Base-by-base conservation (phyloP, 768 basidiomycete genomes). In the Russula dissimulans region DNA sequence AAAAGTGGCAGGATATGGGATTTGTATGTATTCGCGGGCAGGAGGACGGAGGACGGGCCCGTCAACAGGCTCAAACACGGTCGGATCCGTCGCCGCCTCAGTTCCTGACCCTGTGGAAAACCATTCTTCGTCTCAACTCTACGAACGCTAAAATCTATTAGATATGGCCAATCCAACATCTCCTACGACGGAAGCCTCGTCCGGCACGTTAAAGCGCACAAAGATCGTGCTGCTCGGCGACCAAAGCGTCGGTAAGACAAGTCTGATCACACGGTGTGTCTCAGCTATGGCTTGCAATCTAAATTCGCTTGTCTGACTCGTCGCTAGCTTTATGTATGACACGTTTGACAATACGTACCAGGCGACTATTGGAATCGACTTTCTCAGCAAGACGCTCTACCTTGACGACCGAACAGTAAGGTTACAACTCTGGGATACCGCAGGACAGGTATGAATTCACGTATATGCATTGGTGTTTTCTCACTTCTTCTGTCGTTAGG, bases 281-380 rank as follows among this genome's bases (percentile, higher is more conserved):
- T 41, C 63, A 57, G 34, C 44, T 42, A 2, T 15, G 41, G 61
- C 47, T 46, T 34, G 41, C 61, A 52, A 60, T 48, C 34, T 31
- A 26, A 26, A 26, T 2, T 17, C 34, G 48, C 29, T 54, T 50
- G 32, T 43, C 9, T 63, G 59, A 43, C 32, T 17, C 31, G 38
- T 36, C 29, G 43, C 31, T 66, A 95, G 91, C 75, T 90, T 91
- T 72, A 95, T 98, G 97, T 99, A 99, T 72, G 97, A 99, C 75
- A 98, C 97, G 0, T 99, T 99, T 73, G 97, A 99, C 79, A 98
- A 98, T 74, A 98, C 95, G 46, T 99, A 99, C 73, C 91, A 93
- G 71, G 93, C 93, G 18, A 95, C 93, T 10, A 95, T 95, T 70
- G 93, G 95, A 59, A 99, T 99, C 74, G 97, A 99, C 77, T 99